A percentile compares a stretch with the other conserved stretches of the same genome.
Evolutionary conservation across 116 monocot genomes (phyloP).

Genomic region (Cymodocea nodosa): DNA sequence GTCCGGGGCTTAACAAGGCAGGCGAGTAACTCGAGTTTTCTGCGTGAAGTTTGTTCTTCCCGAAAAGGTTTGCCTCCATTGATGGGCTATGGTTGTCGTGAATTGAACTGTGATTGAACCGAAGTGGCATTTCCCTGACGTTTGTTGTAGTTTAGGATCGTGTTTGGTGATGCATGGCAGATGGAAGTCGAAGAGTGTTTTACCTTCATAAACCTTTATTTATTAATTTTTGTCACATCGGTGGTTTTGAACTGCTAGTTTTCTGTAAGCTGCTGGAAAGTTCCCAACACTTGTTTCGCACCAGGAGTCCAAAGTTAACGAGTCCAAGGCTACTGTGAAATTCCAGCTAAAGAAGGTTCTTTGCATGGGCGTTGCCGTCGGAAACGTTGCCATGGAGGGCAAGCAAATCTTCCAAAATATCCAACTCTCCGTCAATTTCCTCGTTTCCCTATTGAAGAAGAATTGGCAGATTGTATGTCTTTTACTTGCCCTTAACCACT

Average conservation of each 20-base stretch:
- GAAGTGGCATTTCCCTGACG: background rate
- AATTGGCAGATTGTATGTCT: constrained; percentile 47
- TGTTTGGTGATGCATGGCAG: too few relatives aligned
- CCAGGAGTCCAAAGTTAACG: constrained; percentile 47
- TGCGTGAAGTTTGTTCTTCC: background rate
- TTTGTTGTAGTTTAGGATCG: too few relatives aligned
- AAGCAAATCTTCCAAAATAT: constrained; percentile 49
- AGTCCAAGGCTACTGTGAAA: constrained; percentile 45
- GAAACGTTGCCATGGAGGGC: constrained; percentile 42
- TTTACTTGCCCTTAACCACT: background rate
- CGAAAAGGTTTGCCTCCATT: background rate
- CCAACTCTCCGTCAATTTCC: constrained; percentile 39
- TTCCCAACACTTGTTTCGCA: constrained; percentile 44
- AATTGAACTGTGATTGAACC: background rate
- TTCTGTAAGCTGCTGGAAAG: constrained; percentile 18
- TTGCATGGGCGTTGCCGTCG: constrained; percentile 54
- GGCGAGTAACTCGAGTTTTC: constrained; percentile 13
- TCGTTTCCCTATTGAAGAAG: constrained; percentile 45
- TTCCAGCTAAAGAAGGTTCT: constrained; percentile 53
- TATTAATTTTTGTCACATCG: too few relatives aligned
- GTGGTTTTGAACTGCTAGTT: background rate
- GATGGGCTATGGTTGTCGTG: background rate
- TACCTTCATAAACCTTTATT: too few relatives aligned
- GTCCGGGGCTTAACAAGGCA: constrained; percentile 64
- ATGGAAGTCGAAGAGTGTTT: too few relatives aligned